Conservation (phyloP, 169 alveolate species). For the Eimeria falciformis region DNA sequence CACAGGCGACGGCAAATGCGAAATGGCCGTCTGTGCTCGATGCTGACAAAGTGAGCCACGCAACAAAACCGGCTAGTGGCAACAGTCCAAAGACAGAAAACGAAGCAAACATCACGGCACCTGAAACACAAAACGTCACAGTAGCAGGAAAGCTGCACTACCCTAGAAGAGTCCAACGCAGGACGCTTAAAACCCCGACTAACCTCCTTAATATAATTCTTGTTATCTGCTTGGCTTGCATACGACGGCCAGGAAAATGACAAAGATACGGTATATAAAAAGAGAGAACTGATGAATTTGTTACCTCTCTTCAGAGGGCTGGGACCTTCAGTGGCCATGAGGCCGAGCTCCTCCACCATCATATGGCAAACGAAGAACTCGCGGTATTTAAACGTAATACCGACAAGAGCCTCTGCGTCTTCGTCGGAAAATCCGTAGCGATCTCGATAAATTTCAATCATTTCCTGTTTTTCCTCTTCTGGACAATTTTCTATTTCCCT, state of each 20-base stretch:
- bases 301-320: conserved; percentile 83
- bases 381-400: conserved; percentile 88
- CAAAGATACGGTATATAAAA: neutral
- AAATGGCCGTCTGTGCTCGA: conserved; percentile 77
- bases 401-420: conserved; percentile 91
- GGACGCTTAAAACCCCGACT: too few relatives aligned
- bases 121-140: conserved; percentile 74
- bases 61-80: conserved; percentile 91
- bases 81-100: conserved; percentile 90
- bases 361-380: conserved; percentile 91
- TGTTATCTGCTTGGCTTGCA: neutral
- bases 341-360: conserved; percentile 95
- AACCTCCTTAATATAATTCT: too few relatives aligned
- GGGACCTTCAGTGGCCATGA: conserved; percentile 85
- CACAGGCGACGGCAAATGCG: conserved; percentile 85
- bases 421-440: conserved; percentile 89
- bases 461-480: conserved; percentile 91
- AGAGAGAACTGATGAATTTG: too few relatives aligned
- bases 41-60: conserved; percentile 78
- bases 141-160: neutral
- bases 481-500: conserved; percentile 94
- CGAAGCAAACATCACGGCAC: conserved; percentile 90
- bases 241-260: neutral
- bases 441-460: conserved; percentile 89
- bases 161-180: neutral